Evolutionary conservation across 495 filamentous ascomycete species (phyloP).

Genomic region (Daldinia bambusicola): DNA sequence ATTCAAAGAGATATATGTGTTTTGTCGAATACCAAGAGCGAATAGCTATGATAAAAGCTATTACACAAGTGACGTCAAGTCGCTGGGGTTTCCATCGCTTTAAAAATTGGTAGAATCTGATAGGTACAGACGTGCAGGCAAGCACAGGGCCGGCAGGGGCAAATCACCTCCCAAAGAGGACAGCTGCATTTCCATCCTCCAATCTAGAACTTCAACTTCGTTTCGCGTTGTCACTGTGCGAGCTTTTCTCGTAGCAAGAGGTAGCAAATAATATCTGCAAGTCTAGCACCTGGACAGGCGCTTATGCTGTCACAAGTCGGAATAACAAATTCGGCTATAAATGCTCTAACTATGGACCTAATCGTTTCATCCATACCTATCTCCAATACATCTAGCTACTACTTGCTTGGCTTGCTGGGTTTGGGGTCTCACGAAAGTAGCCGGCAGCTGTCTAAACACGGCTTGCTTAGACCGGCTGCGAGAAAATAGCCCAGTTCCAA

Average conservation of each 20-base stretch:
- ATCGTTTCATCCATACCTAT: too few species aligned
- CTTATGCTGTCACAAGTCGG: slow-evolving; percentile 1
- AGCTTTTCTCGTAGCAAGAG: not conserved
- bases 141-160: not conserved
- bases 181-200: slow-evolving; percentile 27
- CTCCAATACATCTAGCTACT: not conserved
- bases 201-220: slow-evolving; percentile 15
- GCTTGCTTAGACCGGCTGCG: slow-evolving; percentile 6
- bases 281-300: slow-evolving; percentile 4
- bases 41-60: slow-evolving; percentile 9
- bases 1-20: not conserved
- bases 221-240: slow-evolving; percentile 3
- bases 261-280: slow-evolving; percentile 10
- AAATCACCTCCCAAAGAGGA: slow-evolving; percentile 19
- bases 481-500: slow-evolving; percentile 1
- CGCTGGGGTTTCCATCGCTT: slow-evolving; percentile 19
- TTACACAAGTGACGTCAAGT: slow-evolving; percentile 35
- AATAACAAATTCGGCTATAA: slow-evolving; percentile 13
- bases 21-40: not conserved
- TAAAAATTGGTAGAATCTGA: slow-evolving; percentile 30
- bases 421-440: not conserved
- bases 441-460: not conserved
- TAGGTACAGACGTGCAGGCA: slow-evolving; percentile 30
- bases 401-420: not conserved
- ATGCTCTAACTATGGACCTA: too few species aligned